Percentiles rank a stretch among this genome's conserved stretches.
Evolutionary conservation across 73 alveolate genomes (phyloP).

Genomic region (Breviolum minutum): DNA sequence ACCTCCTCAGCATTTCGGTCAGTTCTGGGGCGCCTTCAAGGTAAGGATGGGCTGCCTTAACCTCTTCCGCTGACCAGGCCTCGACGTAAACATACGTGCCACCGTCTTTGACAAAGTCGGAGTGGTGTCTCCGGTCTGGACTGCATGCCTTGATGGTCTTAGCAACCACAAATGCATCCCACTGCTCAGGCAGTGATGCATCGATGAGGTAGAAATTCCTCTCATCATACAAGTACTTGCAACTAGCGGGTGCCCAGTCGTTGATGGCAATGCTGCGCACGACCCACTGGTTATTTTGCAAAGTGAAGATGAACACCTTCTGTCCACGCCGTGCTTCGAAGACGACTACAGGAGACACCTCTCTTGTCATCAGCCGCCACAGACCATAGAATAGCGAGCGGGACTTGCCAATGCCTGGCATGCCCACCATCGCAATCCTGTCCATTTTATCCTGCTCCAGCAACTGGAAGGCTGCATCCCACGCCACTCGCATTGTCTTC

Average conservation of each 20-base stretch:
- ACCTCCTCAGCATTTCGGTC: neutral
- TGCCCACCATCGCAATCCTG: constrained; percentile 67
- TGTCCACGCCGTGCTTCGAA: constrained; percentile 43
- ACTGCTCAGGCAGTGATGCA: neutral
- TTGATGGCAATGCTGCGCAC: constrained; percentile 7
- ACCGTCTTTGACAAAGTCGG: constrained; percentile 44
- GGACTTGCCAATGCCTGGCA: constrained; percentile 72
- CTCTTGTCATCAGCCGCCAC: constrained; percentile 37
- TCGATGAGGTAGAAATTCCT: constrained; percentile 51
- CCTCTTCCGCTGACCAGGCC: constrained; percentile 28
- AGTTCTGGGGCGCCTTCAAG: neutral
- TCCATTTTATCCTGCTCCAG: neutral
- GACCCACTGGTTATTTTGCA: constrained; percentile 20
- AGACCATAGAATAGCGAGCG: constrained; percentile 38
- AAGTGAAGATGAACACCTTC: constrained; percentile 53
- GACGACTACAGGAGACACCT: constrained; percentile 51
- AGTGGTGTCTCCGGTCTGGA: constrained; percentile 46
- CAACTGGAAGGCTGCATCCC: no score
- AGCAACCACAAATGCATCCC: neutral
- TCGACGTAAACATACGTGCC: constrained; percentile 45
- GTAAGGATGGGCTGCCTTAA: constrained; percentile 1
- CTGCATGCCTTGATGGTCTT: constrained; percentile 61
- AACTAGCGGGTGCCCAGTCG: neutral
- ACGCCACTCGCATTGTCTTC: constrained; percentile 14
- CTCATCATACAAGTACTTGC: constrained; percentile 15